Evolutionary conservation across 805 yeast genomes (phyloP).

Genomic region (Metschnikowia hibisci): DNA sequence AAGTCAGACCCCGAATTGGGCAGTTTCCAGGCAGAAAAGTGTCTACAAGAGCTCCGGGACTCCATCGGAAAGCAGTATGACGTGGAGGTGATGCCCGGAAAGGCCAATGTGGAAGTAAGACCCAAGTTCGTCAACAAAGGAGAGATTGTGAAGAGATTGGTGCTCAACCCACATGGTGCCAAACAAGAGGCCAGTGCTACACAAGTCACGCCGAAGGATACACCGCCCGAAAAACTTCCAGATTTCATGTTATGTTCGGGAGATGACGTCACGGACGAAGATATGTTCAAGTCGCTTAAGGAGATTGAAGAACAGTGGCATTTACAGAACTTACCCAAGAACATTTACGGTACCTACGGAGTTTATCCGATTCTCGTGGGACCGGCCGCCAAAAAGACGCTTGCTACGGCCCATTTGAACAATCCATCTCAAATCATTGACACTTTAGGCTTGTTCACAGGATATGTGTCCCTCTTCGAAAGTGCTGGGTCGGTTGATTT

Average conservation of each 20-base stretch:
- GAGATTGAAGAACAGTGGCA: slow-evolving; percentile 56
- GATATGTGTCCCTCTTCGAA: slow-evolving; percentile 74
- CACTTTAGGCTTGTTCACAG: slow-evolving; percentile 73
- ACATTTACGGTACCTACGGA: slow-evolving; percentile 53
- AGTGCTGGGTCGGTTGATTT: slow-evolving; percentile 72
- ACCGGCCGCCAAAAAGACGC: slow-evolving; percentile 81
- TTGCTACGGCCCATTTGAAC: slow-evolving; percentile 78
- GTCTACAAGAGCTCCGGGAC: slow-evolving; percentile 58
- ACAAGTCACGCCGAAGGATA: slow-evolving; percentile 21
- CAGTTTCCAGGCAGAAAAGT: slow-evolving; percentile 72
- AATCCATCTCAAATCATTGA: slow-evolving; percentile 85
- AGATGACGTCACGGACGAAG: slow-evolving; percentile 96
- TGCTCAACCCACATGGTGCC: slow-evolving; percentile 58
- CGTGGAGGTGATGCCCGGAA: slow-evolving; percentile 94
- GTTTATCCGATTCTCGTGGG: slow-evolving; percentile 88
- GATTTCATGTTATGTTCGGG: slow-evolving; percentile 90
- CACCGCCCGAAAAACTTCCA: slow-evolving; percentile 50
- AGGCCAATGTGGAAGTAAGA: slow-evolving; percentile 96
- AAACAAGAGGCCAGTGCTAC: slow-evolving; percentile 40
- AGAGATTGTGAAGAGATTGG: slow-evolving; percentile 82
- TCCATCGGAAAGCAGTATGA: slow-evolving; percentile 65
- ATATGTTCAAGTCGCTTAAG: slow-evolving; percentile 83
- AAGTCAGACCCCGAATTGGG: slow-evolving; percentile 94
- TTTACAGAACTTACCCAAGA: slow-evolving; percentile 35
- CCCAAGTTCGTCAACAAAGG: slow-evolving; percentile 95